Evolutionary conservation across 345 rosid genomes (phyloP), one percentile per base, ranked within the genome.

Genomic region (Hibiscus trionum): DNA sequence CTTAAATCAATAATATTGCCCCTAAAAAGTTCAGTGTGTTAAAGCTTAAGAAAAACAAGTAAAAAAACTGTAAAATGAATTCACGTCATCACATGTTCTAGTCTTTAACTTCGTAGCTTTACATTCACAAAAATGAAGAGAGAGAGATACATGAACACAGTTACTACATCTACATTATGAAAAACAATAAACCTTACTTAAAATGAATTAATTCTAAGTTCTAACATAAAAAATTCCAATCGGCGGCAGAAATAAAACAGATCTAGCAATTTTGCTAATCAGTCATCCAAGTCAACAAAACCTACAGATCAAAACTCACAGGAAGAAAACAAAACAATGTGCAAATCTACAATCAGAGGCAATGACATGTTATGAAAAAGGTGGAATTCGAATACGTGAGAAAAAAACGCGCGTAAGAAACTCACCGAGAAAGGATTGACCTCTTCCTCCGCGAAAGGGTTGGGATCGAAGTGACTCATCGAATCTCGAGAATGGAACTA

Each of bases 401-500:
- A 3, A 50, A 50, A 16, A 15, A 14, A 66, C 29, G 24, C 17
- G 50, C 33, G 11, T 9, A 42, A 12, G 59, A 19, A 42, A 47
- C 85, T 77, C 83, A 96, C 99, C 83, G 98, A 88, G 77, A 93
- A 96, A 72, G 98, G 97, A 83, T 93, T 95, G 76, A 87, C 87
- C 57, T 89, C 91, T 19, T 91, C 97, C 26, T 88, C 99, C 24
- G 83, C 98, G 82, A 90, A 93, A 5, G 97, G 88, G 79, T 82
- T 96, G 64, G 93, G 62, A 78, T 89, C 90, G 80, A 78, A 82
- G 72, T 83, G 91, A 75, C 87, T 88, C 99, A 93, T 65, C 55
- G 72, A 78, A 83, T 61, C 69, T 70, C 5, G 11, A 59, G 31
- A 37, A 53, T 14, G 56, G 60, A 35, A 56, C 2, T 39, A n/a